Conservation (phyloP, 345 rosid genomes). For the Linum lewisii region DNA sequence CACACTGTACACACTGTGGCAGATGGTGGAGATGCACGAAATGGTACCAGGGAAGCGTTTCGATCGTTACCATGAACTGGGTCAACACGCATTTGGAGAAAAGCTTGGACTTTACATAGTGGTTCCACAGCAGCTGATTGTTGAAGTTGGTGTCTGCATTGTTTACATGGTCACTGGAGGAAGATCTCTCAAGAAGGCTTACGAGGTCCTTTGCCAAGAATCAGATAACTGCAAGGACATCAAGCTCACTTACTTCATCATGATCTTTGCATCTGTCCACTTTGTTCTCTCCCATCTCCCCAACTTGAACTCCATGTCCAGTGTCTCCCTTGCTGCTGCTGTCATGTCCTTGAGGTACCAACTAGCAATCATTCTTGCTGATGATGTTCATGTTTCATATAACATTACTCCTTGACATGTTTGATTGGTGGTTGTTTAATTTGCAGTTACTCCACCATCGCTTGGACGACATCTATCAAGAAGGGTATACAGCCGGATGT, state of each 20-base stretch:
- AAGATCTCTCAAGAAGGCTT: slow-evolving; percentile 19
- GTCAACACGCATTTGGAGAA: slow-evolving; percentile 22
- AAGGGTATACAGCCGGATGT: slow-evolving; percentile 19
- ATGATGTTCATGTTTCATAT: no score
- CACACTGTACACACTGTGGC: slow-evolving; percentile 24
- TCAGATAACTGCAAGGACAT: slow-evolving; percentile 14
- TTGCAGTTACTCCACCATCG: slow-evolving; percentile 21
- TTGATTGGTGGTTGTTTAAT: not conserved
- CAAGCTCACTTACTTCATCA: slow-evolving; percentile 17
- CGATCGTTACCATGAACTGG: slow-evolving; percentile 24
- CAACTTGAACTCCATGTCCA: slow-evolving; percentile 23
- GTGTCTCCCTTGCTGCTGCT: slow-evolving; percentile 22
- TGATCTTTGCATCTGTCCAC: slow-evolving; percentile 26
- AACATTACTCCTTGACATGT: no score
- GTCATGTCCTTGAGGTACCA: slow-evolving; percentile 25
- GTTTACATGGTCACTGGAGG: slow-evolving; percentile 31
- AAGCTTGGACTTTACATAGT: slow-evolving; percentile 24
- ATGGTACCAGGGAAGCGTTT: slow-evolving; percentile 27
- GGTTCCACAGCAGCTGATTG: slow-evolving; percentile 20
- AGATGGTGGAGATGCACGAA: slow-evolving; percentile 30
- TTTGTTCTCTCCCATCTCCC: slow-evolving; percentile 23
- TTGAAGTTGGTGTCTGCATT: slow-evolving; percentile 20
- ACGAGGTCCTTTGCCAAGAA: slow-evolving; percentile 4
- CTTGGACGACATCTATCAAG: slow-evolving; percentile 19
- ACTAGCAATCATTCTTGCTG: not conserved